A percentile compares a stretch with the other conserved stretches of the same genome.
Evolutionary conservation across 768 basidiomycete genomes (phyloP).

Genomic region (Daedaleopsis sinensis): DNA sequence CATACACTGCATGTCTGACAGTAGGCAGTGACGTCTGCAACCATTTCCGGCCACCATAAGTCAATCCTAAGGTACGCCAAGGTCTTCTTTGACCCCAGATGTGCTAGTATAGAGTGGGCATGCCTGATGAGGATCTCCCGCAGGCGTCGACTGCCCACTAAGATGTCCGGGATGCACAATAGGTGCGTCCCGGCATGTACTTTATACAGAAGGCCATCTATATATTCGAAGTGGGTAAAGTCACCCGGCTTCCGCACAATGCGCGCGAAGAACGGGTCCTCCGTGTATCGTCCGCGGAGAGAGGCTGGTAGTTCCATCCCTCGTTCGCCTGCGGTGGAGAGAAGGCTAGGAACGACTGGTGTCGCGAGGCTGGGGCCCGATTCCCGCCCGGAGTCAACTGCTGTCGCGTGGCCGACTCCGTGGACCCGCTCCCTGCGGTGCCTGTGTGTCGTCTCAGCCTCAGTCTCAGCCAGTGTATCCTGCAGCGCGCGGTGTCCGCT

Average conservation of each 20-base stretch:
- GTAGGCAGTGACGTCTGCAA: not conserved
- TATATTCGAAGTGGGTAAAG: not conserved
- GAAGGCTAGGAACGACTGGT: not conserved
- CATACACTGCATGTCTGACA: not conserved
- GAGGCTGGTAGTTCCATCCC: conserved; percentile 11
- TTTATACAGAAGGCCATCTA: not conserved
- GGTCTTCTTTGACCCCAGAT: not conserved
- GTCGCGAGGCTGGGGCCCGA: too few relatives aligned
- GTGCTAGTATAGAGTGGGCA: not conserved
- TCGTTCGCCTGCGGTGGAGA: not conserved
- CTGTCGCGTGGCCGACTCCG: too few relatives aligned
- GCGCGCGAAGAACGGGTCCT: too few relatives aligned
- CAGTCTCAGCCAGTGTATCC: too few relatives aligned
- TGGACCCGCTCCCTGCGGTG: too few relatives aligned
- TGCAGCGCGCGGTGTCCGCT: too few relatives aligned
- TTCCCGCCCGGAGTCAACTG: not conserved
- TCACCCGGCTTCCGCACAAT: not conserved
- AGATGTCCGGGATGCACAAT: not conserved
- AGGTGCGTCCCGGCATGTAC: not conserved
- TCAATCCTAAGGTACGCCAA: not conserved
- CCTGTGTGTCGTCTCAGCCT: too few relatives aligned
- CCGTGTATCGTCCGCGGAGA: conserved; percentile 25
- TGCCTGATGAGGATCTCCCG: not conserved
- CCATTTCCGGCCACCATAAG: not conserved
- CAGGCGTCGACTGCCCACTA: not conserved